A percentile compares a stretch with the other conserved stretches of the same genome.
Conservation (phyloP, 1,139 yeast genomes). For the Suzukiozyma palmioleophila region DNA sequence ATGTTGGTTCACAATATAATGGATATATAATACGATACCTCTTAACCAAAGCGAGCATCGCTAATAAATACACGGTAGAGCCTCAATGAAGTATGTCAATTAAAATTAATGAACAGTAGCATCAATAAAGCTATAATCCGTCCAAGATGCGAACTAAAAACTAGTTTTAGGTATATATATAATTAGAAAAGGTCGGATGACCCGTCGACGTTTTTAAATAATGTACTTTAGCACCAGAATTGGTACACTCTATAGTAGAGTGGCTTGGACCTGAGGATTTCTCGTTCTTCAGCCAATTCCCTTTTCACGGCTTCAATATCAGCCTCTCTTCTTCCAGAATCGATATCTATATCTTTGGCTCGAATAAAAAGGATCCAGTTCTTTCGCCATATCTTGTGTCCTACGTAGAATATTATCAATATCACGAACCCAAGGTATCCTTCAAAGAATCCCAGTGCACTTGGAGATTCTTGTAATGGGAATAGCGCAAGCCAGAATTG, state of each 20-base stretch:
- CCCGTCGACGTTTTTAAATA: background rate
- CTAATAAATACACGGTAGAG: too few relatives aligned
- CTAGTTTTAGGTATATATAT: background rate
- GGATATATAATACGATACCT: too few relatives aligned
- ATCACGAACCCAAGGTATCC: constrained; percentile 37
- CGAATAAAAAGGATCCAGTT: constrained; percentile 33
- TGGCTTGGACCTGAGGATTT: constrained; percentile 27
- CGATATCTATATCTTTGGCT: constrained; percentile 37
- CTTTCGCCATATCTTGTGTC: constrained; percentile 39
- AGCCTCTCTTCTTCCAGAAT: constrained; percentile 27
- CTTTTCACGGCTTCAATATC: constrained; percentile 21
- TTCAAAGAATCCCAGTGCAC: constrained; percentile 32
- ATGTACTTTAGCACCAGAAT: constrained; percentile 15
- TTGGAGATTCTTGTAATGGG: constrained; percentile 35
- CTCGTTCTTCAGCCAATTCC: constrained; percentile 25
- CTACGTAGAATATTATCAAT: constrained; percentile 31
- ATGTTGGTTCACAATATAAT: too few relatives aligned
- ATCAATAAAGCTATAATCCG: too few relatives aligned
- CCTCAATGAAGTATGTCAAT: too few relatives aligned
- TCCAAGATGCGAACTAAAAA: too few relatives aligned
- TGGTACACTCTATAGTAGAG: constrained; percentile 22
- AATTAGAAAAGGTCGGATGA: background rate
- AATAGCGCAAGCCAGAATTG: constrained; percentile 45
- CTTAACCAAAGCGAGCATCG: too few relatives aligned
- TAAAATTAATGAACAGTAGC: too few relatives aligned